Evolutionary conservation across 306 rosid species (phyloP).

Genomic region (Cajanus cajan): DNA sequence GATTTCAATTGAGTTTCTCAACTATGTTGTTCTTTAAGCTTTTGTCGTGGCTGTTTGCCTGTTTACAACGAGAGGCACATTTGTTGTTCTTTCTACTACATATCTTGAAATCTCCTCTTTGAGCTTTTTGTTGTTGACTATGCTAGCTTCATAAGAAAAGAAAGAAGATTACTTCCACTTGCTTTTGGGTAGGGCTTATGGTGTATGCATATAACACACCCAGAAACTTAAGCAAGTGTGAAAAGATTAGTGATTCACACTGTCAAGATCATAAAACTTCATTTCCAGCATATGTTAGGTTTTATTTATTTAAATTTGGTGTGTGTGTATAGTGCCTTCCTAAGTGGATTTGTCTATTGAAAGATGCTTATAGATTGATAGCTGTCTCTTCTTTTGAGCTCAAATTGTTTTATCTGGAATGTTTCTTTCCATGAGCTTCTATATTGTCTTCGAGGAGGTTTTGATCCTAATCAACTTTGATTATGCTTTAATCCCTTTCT

Average conservation of each 20-base stretch:
- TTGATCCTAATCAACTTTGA: background rate
- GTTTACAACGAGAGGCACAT: background rate
- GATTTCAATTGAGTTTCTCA: background rate
- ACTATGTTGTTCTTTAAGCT: conserved; percentile 13
- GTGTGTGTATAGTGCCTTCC: background rate
- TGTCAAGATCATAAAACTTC: background rate
- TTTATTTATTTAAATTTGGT: background rate
- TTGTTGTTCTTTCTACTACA: conserved; percentile 1
- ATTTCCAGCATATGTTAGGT: background rate
- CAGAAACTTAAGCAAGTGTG: background rate
- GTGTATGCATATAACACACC: background rate
- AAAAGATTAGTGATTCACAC: background rate
- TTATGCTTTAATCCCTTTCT: background rate
- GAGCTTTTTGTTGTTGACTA: background rate
- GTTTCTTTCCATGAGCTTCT: background rate
- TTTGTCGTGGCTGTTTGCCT: background rate
- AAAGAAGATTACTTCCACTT: conserved; percentile 1
- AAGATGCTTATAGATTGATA: background rate
- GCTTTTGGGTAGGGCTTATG: background rate
- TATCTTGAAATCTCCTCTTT: background rate
- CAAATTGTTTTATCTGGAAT: background rate
- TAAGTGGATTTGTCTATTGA: background rate
- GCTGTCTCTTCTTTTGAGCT: background rate
- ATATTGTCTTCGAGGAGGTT: background rate
- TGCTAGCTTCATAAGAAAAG: background rate